phyloP scores from a whole-genome alignment of 495 filamentous ascomycete species.

The Monascus purpureus region DNA sequence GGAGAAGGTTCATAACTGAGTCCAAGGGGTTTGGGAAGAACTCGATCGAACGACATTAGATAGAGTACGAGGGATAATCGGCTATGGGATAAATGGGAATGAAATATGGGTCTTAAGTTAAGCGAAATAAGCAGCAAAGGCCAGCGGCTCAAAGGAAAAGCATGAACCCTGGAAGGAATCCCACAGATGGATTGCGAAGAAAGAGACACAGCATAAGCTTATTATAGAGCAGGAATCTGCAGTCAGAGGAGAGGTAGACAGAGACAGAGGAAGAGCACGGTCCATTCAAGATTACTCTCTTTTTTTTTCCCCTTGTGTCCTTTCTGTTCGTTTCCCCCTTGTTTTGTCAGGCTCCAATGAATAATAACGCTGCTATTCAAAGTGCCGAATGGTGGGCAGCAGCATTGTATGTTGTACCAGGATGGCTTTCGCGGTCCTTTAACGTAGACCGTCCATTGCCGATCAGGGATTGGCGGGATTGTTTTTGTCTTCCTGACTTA shows the following conservation, averaged over 20 bases:
- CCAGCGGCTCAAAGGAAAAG: background rate
- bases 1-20: constrained; percentile 28
- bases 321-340: background rate
- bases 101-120: background rate
- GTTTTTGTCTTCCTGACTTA: constrained; percentile 7
- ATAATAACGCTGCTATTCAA: background rate
- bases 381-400: too few relatives aligned
- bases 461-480: background rate
- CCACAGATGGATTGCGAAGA: background rate
- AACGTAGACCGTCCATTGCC: background rate
- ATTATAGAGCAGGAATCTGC: background rate
- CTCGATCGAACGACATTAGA: constrained; percentile 43
- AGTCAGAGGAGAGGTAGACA: background rate
- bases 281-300: background rate
- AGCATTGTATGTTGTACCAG: background rate
- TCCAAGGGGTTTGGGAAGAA: constrained; percentile 35
- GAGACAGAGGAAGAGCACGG: background rate
- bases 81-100: background rate
- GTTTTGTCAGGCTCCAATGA: background rate
- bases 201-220: background rate
- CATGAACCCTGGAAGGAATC: background rate
- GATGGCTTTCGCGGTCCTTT: background rate
- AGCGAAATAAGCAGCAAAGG: background rate
- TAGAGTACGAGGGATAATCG: background rate
- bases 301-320: background rate